These are phyloP conservation scores for Babesia divergens DNA, from an alignment of 169 alveolate genomes.

Conservation along the genomic window DNA sequence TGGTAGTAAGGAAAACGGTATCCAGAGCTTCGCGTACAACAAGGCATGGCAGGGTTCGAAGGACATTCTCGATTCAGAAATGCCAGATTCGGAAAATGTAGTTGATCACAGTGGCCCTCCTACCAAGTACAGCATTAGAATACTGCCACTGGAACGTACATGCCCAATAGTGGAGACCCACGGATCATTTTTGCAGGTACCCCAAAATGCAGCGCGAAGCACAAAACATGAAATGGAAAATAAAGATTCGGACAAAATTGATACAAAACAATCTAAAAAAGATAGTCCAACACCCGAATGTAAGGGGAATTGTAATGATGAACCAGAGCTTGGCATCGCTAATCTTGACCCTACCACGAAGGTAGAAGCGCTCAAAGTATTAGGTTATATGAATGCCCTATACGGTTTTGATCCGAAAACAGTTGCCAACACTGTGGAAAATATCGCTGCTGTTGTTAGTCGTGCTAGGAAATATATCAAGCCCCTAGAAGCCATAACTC, in stretches of 20 bases:
- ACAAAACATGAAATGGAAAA: background rate
- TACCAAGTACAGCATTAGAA: constrained; percentile 49
- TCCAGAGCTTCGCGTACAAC: constrained; percentile 78
- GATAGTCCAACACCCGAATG: background rate
- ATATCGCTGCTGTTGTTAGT: constrained; percentile 75
- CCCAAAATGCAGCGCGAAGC: background rate
- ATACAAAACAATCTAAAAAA: background rate
- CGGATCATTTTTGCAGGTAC: constrained; percentile 56
- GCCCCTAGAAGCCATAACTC: constrained; percentile 81
- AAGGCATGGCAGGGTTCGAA: constrained; percentile 68
- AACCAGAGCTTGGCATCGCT: too few species aligned
- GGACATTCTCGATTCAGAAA: constrained; percentile 61
- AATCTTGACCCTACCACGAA: constrained; percentile 47
- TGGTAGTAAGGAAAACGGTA: constrained; percentile 80
- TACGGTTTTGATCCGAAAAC: constrained; percentile 84
- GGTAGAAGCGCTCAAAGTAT: constrained; percentile 48
- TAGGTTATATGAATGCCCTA: constrained; percentile 75
- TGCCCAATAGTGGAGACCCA: constrained; percentile 61
- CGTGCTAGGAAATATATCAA: constrained; percentile 79
- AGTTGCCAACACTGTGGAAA: constrained; percentile 76
- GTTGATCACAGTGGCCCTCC: constrained; percentile 65
- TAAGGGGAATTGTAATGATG: background rate
- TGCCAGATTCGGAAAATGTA: constrained; percentile 46
- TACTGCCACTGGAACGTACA: constrained; percentile 32
- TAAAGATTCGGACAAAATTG: background rate